Evolutionary conservation across 176 grass and related monocot species (phyloP).

Genomic region (Rhynchospora breviuscula): DNA sequence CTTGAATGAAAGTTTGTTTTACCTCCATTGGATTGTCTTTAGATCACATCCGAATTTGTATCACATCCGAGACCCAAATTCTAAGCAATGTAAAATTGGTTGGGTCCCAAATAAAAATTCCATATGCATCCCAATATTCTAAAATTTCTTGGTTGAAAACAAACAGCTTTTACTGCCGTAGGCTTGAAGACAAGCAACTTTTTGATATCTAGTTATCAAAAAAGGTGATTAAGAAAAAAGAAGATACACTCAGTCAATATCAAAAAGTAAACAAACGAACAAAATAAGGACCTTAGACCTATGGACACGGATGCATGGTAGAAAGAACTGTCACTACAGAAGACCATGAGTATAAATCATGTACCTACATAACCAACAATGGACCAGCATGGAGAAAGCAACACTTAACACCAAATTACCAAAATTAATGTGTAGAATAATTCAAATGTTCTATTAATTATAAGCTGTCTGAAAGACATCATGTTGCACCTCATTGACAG

Average conservation of each 20-base stretch:
- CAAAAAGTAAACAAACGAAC: not conserved
- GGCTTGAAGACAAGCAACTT: not conserved
- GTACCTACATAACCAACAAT: constrained; percentile 8
- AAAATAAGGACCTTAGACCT: not conserved
- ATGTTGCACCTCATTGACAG: not conserved
- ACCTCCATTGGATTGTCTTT: no score
- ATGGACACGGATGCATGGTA: not conserved
- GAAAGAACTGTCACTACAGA: not conserved
- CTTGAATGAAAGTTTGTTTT: no score
- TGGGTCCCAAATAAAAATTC: not conserved
- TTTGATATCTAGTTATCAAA: not conserved
- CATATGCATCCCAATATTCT: not conserved
- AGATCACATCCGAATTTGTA: no score
- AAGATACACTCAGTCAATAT: not conserved
- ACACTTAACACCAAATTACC: not conserved
- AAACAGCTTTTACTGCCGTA: not conserved
- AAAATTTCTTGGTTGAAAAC: not conserved
- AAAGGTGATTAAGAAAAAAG: not conserved
- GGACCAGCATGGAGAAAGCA: not conserved
- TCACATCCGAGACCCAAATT: no score
- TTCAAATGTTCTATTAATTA: not conserved
- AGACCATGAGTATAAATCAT: not conserved
- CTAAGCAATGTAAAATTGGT: no score
- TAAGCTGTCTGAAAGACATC: not conserved
- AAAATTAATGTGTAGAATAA: not conserved